Evolutionary conservation across 106 monocot species (phyloP).

Genomic region (Xerophyta viscosa): DNA sequence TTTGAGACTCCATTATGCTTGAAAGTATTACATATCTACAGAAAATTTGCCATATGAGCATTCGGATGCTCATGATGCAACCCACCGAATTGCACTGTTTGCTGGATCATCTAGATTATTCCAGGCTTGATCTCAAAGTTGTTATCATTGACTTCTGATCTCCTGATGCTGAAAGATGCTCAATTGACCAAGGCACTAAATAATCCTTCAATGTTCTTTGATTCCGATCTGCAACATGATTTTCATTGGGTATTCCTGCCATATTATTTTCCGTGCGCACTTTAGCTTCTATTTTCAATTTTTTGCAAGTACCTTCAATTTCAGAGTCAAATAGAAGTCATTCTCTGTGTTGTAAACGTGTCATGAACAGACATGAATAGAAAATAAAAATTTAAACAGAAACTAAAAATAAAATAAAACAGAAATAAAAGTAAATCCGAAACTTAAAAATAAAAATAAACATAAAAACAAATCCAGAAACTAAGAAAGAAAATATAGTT

Average conservation of each 20-base stretch:
- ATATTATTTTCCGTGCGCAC: not conserved
- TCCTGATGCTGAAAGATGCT: not conserved
- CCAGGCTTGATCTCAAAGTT: conserved; percentile 4
- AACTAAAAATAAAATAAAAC: too few relatives aligned
- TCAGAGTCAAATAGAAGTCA: not conserved
- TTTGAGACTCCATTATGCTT: conserved; percentile 1
- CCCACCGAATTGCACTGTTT: not conserved
- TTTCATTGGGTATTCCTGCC: not conserved
- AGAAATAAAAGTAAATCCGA: too few relatives aligned
- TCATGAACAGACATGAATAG: not conserved
- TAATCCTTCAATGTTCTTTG: conserved; percentile 5
- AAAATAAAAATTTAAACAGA: not conserved
- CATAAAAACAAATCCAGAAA: too few relatives aligned
- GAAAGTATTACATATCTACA: not conserved
- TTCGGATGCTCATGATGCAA: not conserved
- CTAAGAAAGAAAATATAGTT: too few relatives aligned
- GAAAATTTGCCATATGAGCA: not conserved
- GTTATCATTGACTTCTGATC: not conserved
- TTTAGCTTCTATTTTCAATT: not conserved
- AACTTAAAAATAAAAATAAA: too few relatives aligned
- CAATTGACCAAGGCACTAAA: not conserved
- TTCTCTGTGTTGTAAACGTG: not conserved
- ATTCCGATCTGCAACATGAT: not conserved
- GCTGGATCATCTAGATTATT: conserved; percentile 1
- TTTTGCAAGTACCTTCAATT: not conserved